These are phyloP conservation scores for Leishmania braziliensis DNA, from an alignment of 208 protist species.

Conservation along the genomic window DNA sequence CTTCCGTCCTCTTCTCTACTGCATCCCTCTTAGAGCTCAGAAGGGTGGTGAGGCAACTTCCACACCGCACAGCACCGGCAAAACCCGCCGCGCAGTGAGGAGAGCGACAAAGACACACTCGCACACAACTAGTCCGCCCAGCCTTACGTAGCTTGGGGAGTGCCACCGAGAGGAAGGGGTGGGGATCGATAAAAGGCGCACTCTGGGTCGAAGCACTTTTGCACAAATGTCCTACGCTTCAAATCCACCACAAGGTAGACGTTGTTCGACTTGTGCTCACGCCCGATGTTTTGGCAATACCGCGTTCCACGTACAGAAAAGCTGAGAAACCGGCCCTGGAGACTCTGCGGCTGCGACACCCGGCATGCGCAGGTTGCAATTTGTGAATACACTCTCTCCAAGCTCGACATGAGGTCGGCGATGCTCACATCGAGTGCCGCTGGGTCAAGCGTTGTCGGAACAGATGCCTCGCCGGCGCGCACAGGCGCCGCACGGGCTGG, in stretches of 20 bases:
- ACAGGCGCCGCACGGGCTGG: background rate
- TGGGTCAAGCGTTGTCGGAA: background rate
- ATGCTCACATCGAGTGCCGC: background rate
- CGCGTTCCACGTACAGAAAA: slow-evolving; percentile 58
- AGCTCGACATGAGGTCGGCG: slow-evolving; percentile 4
- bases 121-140: background rate
- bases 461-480: background rate
- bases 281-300: slow-evolving; percentile 68
- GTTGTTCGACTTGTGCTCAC: slow-evolving; percentile 83
- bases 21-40: background rate
- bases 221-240: slow-evolving; percentile 40
- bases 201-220: slow-evolving; percentile 89
- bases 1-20: background rate
- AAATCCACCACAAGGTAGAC: slow-evolving; percentile 76
- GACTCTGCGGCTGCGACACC: slow-evolving; percentile 18
- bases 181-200: slow-evolving; percentile 54
- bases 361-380: slow-evolving; percentile 37
- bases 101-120: background rate
- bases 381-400: slow-evolving; percentile 30
- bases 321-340: slow-evolving; percentile 39
- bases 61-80: background rate
- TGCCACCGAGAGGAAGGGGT: slow-evolving; percentile 8
- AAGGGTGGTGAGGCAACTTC: background rate
- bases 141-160: background rate
- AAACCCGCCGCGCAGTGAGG: background rate